phyloP scores from a whole-genome alignment of 768 basidiomycete genomes.

The Tricholoma matsutake region DNA sequence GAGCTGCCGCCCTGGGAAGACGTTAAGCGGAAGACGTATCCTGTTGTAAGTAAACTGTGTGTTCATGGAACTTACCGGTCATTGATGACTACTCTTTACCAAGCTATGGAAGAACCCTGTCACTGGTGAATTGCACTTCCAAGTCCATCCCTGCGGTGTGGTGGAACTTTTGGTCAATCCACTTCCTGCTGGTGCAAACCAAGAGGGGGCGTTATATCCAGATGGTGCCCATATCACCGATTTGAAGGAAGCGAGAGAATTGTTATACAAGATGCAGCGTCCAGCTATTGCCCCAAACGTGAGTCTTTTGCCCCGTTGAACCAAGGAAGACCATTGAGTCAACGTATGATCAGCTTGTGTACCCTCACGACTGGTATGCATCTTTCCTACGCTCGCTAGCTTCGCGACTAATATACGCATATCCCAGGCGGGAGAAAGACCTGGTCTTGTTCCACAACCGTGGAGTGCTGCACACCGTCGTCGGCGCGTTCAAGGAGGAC shows the following conservation, averaged over 20 bases:
- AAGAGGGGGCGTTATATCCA: conserved; percentile 72
- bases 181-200: conserved; percentile 56
- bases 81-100: background rate
- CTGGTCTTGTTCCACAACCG: conserved; percentile 87
- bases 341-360: conserved; percentile 53
- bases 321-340: background rate
- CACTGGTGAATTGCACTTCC: conserved; percentile 78
- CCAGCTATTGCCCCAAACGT: conserved; percentile 83
- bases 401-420: background rate
- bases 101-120: conserved; percentile 92
- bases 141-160: conserved; percentile 84
- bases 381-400: background rate
- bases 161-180: conserved; percentile 69
- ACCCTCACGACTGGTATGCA: conserved; percentile 81
- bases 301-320: conserved; percentile 14
- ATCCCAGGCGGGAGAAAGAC: conserved; percentile 50
- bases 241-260: conserved; percentile 63
- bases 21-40: conserved; percentile 66
- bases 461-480: conserved; percentile 76
- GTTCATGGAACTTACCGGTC: conserved; percentile 21
- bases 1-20: conserved; percentile 86
- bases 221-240: conserved; percentile 78
- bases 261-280: conserved; percentile 84
- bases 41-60: conserved; percentile 40
- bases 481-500: conserved; percentile 68